Evolutionary conservation across 2,329 filamentous ascomycete genomes (phyloP), one percentile per base, ranked within the genome.

Genomic region (Myriosclerotinia duriaeana): DNA sequence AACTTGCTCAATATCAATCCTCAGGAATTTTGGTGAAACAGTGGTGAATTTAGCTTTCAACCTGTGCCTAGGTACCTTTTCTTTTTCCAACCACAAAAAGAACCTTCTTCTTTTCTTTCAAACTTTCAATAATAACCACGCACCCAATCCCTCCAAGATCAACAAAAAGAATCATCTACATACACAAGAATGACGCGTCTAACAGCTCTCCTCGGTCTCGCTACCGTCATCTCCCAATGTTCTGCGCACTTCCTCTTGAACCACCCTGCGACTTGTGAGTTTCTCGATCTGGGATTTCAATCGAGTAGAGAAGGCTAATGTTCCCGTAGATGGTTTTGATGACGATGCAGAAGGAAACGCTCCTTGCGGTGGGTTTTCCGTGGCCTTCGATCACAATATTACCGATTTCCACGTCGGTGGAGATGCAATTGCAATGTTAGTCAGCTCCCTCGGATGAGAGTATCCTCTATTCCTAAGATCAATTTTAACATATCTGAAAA

Each of bases 401-500:
- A 78, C 87, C 44, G 79, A 85, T 71, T 87, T 87, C 76, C 81
- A 86, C 73, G 82, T 87, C 67, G 84, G 78, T 70, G 85, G 85
- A 69, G 83, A 87, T 71, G 77, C 81, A 66, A 77, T 88, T 53
- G 79, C 80, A 36, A 67, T 66, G 69, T 70, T 50, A 40, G 69
- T 65, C n/a, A 5, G 42, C 6, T 5, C 15, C 5, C 11, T 8
- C 9, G 36, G 7, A 40, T 61, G 6, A 22, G 22, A 20, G 1
- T 55, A 17, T 63, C 12, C 8, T 48, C 9, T 48, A 46, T 36
- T 12, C 20, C 9, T 40, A n/a, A 38, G 22, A 61, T 8, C 20
- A 26, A 48, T 53, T 3, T 36, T 55, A 46, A 67, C 73, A 83
- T 60, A 14, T 22, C 17, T 11, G 22, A n/a, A 34, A 26, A 44